These are phyloP conservation scores for Annulohypoxylon maeteangense DNA, from an alignment of 495 filamentous ascomycete genomes.

Conservation along the genomic window DNA sequence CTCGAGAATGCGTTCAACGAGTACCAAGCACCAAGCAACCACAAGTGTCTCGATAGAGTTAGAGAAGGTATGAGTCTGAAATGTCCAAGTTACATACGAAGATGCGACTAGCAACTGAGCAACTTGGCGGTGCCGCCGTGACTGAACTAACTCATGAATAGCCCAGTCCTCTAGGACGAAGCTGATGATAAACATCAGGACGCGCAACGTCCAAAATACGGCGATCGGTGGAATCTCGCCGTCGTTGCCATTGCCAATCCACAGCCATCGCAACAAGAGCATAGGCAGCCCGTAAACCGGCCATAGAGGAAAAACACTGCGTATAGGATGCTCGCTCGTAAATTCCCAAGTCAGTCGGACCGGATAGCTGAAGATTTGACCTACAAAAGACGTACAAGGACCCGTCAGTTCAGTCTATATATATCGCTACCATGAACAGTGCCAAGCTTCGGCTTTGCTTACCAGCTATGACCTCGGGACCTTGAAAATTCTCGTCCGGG, in stretches of 20 bases:
- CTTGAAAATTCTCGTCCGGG: constrained; percentile 98
- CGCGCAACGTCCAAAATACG: constrained; percentile 87
- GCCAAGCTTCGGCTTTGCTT: constrained; percentile 48
- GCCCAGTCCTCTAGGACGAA: constrained; percentile 99
- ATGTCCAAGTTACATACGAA: constrained; percentile 98
- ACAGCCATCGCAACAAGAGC: constrained; percentile 88
- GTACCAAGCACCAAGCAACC: constrained; percentile 89
- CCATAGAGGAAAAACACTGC: constrained; percentile 97
- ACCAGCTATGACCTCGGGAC: constrained; percentile 97
- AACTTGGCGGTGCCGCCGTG: constrained; percentile 73
- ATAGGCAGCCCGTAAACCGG: constrained; percentile 91
- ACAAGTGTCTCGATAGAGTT: constrained; percentile 94
- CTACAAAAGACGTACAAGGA: constrained; percentile 57
- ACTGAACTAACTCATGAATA: constrained; percentile 85
- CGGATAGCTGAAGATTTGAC: constrained; percentile 88
- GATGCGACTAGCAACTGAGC: constrained; percentile 87
- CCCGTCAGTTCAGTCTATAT: constrained; percentile 23
- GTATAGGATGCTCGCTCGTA: constrained; percentile 82
- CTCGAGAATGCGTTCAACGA: constrained; percentile 84
- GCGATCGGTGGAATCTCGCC: constrained; percentile 72
- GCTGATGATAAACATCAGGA: constrained; percentile 90
- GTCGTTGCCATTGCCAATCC: constrained; percentile 68
- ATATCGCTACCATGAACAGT: neutral
- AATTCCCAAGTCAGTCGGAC: constrained; percentile 95
- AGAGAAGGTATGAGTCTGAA: constrained; percentile 98